These are phyloP conservation scores for Paramecium caudatum DNA, from an alignment of 73 alveolate species.

Conservation along the genomic window DNA sequence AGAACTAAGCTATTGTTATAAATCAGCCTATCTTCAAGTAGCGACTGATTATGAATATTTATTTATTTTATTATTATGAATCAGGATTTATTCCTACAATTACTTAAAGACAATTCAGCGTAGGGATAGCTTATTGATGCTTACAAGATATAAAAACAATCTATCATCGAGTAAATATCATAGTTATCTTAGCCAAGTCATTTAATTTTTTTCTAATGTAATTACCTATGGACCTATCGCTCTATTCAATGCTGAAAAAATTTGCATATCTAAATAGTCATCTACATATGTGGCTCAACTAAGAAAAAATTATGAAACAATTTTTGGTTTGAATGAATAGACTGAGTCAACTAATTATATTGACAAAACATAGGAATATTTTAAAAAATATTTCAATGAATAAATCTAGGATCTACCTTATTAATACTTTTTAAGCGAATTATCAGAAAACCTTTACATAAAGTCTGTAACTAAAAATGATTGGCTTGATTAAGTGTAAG, in stretches of 20 bases:
- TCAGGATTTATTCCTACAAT: background rate
- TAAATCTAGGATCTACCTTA: background rate
- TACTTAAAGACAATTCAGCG: background rate
- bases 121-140: background rate
- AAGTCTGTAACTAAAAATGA: background rate
- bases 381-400: background rate
- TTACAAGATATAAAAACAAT: background rate
- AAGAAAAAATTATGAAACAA: slow-evolving; percentile 36
- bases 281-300: background rate
- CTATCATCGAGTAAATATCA: background rate
- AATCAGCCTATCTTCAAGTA: slow-evolving; percentile 31
- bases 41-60: slow-evolving; percentile 39
- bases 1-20: background rate
- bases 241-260: background rate
- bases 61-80: background rate
- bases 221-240: slow-evolving; percentile 37
- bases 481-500: slow-evolving; percentile 29
- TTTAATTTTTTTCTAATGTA: background rate
- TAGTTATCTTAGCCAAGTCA: slow-evolving; percentile 16
- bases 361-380: background rate
- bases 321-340: slow-evolving; percentile 15
- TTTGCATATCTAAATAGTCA: slow-evolving; percentile 12
- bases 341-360: background rate
- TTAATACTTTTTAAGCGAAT: background rate
- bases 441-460: background rate